A percentile compares a stretch with the other conserved stretches of the same genome.
Evolutionary conservation across 2,329 filamentous ascomycete genomes (phyloP).

Genomic region (Aspergillus sp.): DNA sequence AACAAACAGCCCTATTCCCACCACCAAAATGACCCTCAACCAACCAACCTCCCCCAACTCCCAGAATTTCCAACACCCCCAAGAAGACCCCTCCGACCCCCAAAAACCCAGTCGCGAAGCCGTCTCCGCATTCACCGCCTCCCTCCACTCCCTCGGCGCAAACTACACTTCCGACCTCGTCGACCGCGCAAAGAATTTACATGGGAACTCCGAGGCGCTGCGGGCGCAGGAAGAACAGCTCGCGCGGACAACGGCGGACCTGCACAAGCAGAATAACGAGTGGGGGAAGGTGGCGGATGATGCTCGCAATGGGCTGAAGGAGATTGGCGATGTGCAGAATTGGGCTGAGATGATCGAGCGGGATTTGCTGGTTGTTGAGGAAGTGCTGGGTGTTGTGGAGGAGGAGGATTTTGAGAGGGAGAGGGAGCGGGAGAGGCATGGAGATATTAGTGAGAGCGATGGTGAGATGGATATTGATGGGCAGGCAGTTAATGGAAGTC

Average conservation of each 20-base stretch:
- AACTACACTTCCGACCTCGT: constrained; percentile 55
- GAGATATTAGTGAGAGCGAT: neutral
- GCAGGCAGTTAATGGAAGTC: neutral
- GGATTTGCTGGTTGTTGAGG: constrained; percentile 46
- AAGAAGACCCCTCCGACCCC: neutral
- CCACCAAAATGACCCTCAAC: no score
- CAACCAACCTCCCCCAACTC: neutral
- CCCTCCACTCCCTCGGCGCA: constrained; percentile 44
- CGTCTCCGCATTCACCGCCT: constrained; percentile 45
- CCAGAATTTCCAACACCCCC: neutral
- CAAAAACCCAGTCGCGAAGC: constrained; percentile 40
- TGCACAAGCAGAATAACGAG: constrained; percentile 55
- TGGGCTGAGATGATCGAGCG: constrained; percentile 63
- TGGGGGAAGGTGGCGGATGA: constrained; percentile 56
- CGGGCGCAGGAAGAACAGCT: constrained; percentile 57
- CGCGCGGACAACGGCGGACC: constrained; percentile 48
- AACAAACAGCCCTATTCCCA: no score
- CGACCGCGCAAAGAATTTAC: constrained; percentile 56
- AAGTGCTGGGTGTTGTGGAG: constrained; percentile 38
- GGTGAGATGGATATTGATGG: neutral
- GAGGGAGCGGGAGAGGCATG: constrained; percentile 23
- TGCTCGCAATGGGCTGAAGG: constrained; percentile 58
- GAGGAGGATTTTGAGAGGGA: constrained; percentile 23
- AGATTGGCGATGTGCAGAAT: constrained; percentile 65
- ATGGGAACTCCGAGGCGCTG: constrained; percentile 55